phyloP scores from a whole-genome alignment of 2,329 filamentous ascomycete genomes.

The Neonectria hederae region DNA sequence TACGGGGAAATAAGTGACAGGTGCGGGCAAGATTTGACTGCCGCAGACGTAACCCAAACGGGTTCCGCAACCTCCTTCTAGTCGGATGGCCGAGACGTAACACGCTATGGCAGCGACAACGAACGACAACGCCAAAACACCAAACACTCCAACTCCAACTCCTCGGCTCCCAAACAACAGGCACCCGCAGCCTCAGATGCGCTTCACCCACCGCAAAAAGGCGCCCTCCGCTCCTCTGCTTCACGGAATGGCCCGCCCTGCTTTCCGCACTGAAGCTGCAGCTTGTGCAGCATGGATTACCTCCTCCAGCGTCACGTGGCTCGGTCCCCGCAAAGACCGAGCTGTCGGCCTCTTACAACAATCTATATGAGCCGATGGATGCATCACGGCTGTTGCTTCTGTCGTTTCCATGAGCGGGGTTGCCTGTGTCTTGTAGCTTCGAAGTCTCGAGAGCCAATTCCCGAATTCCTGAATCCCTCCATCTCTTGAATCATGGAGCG shows the following conservation, averaged over 20 bases:
- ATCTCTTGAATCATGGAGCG: constrained; percentile 19
- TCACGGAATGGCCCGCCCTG: constrained; percentile 16
- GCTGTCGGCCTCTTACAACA: constrained; percentile 18
- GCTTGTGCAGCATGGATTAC: constrained; percentile 14
- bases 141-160: background rate
- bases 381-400: constrained; percentile 12
- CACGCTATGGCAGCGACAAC: background rate
- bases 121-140: background rate
- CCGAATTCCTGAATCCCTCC: background rate
- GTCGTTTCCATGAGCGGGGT: constrained; percentile 18
- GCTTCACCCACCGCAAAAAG: constrained; percentile 15
- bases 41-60: background rate
- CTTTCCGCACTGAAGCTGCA: constrained; percentile 17
- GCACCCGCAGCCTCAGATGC: constrained; percentile 1
- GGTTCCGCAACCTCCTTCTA: background rate
- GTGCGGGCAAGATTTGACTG: background rate
- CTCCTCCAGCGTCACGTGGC: constrained; percentile 25
- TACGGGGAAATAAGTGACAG: background rate
- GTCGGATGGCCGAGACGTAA: background rate
- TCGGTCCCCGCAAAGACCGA: constrained; percentile 27
- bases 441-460: constrained; percentile 6
- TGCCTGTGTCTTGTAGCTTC: constrained; percentile 15
- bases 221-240: constrained; percentile 13
- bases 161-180: background rate
- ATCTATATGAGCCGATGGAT: constrained; percentile 26